Base-by-base conservation (phyloP, 192 early-diverging fungal species). In the Linnemannia elongata region DNA sequence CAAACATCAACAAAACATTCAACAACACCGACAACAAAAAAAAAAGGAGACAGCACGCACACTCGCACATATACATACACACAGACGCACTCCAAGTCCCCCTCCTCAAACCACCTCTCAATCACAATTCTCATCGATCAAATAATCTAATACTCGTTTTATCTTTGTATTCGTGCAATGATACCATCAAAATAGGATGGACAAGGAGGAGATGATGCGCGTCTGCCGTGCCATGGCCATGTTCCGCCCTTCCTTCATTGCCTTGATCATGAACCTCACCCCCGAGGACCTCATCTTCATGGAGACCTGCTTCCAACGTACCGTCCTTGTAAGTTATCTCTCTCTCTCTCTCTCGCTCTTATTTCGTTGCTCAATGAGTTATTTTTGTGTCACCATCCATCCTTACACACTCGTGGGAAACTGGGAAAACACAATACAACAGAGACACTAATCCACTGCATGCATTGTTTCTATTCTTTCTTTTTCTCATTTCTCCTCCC, bases 301-400 rank as follows among this genome's bases (percentile, higher is more conserved):
- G 97, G 98, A 99, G 90, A 97, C 97, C 86, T 97, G 97, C 83
- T 96, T 99, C 75, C 98, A 97, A 85, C 92, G 98, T 68, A 97
- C 97, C 17, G 87, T 99, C 88, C 85, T 97, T 88, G 94, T 85
- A 74, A 75, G 87, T 81, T 5, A 45, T 66, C 27, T 44, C 22
- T 84, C n/a, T 72, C 15, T 72, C 44, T 49, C 74, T 38, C 44
- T 55, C n/a, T 49, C 4, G 38, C 33, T 70, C 20, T 76, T 39
- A 22, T 18, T 12, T 45, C 13, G 44, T 45, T 15, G 44, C 12
- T 15, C 44, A 12, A 7, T 27, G 57, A 15, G 13, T 27, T 66
- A 4, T 60, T 57, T 60, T 66, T 66, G 60, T 66, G 60, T 66
- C 30, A 66, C 60, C 60, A 66, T 66, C 17, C 49, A 4, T 33